phyloP scores from a whole-genome alignment of 2,329 filamentous ascomycete species.

The Colletotrichum trifolii region DNA sequence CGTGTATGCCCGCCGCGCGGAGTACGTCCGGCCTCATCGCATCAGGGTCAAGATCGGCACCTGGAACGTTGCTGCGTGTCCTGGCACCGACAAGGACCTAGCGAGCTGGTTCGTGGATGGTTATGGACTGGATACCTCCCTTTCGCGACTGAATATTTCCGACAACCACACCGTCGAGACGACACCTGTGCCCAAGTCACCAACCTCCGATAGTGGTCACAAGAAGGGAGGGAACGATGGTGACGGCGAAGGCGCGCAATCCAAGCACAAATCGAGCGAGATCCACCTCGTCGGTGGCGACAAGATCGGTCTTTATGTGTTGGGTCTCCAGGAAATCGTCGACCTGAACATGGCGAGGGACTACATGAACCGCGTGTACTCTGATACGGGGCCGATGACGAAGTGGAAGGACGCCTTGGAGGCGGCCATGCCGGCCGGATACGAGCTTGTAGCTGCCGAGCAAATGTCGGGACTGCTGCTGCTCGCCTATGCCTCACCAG shows the following conservation, averaged over 20 bases:
- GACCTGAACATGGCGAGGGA: conserved; percentile 84
- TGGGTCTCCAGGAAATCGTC: conserved; percentile 93
- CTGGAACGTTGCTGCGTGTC: conserved; percentile 92
- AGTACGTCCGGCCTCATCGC: conserved; percentile 80
- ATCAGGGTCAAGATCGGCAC: conserved; percentile 90
- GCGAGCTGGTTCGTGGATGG: conserved; percentile 88
- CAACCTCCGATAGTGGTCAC: neutral
- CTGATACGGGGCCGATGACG: conserved; percentile 75
- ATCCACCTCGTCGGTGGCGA: conserved; percentile 66
- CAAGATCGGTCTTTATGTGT: conserved; percentile 87
- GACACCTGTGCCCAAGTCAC: conserved; percentile 4
- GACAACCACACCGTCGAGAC: conserved; percentile 51
- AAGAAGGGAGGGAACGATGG: conserved; percentile 51
- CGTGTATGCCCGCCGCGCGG: conserved; percentile 77
- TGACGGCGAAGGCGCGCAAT: conserved; percentile 52
- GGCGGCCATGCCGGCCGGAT: conserved; percentile 79
- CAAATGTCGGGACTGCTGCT: conserved; percentile 89
- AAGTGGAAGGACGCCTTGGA: conserved; percentile 86
- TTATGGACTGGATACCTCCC: conserved; percentile 72
- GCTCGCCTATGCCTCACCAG: conserved; percentile 85
- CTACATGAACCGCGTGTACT: conserved; percentile 77
- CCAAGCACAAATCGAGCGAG: conserved; percentile 46
- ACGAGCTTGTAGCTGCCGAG: conserved; percentile 80
- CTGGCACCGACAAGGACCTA: conserved; percentile 88
- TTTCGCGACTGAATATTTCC: conserved; percentile 65